Base-by-base conservation (phyloP, 169 alveolate species). In the Plasmodium fragile region DNA sequence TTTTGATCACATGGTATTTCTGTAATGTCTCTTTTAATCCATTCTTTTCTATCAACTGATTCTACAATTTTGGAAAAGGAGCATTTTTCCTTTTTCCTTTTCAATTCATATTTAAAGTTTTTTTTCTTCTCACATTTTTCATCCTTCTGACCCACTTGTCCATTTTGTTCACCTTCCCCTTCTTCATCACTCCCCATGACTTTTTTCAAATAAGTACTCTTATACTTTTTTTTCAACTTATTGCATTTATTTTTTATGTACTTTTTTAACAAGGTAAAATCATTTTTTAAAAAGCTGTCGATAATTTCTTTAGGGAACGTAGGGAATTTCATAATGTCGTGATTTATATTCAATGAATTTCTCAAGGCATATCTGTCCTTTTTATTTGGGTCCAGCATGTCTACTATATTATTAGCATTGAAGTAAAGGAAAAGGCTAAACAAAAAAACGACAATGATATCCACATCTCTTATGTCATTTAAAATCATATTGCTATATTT, bases 351-450 rank as follows among this genome's bases (percentile, higher is more conserved):
- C 36, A 90, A 49, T 0, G 94, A 52, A 79, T 90, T 90, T 28
- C 34, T 80, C n/a, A 90, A 53, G 30, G 49, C 16, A 52, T 90
- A 90, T 52, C 94, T 59, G 2, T 81, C 90, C 69, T 71, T 78
- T 80, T 90, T 90, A 90, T 79, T 80, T 41, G 59, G 16, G 53
- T 90, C 94, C 13, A 90, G 53, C 92, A 90, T 79, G 73, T 90
- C 94, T 10, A 90, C 94, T 43, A 90, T 90, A 69, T 90, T 90
- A 4, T 90, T 90, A 3, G 94, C 94, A 70, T 90, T 90, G 81
- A 90, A 90, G 80, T 90, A 90, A 52, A 90, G 91, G 36, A 90
- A 90, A 7, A 90, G 39, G 52, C 94, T 90, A 70, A 90, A 90
- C 53, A 90, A 69, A 45, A 80, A 90, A 2, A 81, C 91, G 16